Base-by-base conservation (phyloP, 139 green algal species). In the Coelastrella sp. region DNA sequence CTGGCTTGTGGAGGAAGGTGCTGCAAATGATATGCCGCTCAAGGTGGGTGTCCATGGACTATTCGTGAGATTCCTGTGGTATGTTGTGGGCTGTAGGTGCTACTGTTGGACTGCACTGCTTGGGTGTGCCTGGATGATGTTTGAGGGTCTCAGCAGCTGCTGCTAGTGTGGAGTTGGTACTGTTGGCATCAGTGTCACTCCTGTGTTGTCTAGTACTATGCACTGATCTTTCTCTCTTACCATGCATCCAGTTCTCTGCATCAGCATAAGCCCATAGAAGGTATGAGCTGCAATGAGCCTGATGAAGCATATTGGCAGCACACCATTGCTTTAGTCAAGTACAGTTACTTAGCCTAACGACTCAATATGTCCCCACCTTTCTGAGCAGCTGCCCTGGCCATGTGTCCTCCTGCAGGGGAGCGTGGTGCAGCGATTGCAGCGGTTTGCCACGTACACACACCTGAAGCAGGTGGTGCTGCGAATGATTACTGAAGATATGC, bases 381-480 rank as follows among this genome's bases (percentile, higher is more conserved):
- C 35, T 49, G 35, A 49, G 35, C 35, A 49, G 35, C 35, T 49
- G 1, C 3, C 35, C 35, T 49, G 35, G 35, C 35, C 35, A 49
- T 49, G 35, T 49, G 35, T 66, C 19, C 35, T 83, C 12, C 82
- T 95, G 59, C 80, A 93, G 74, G 95, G 95, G 76, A 96, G 90
- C 24, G 96, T 98, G 78, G 95, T 97, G 70, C 96, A 98, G 94
- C 93, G 97, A 24, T 94, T 99, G 91, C 97, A 99, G 94, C 96
- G 97, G 82, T 98, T 98, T 94, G 96, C 94, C 27, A 99, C 97
- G 0, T 98, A 98, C 88, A 95, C 95, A 27, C 93, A 95, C 57
- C 92, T 99, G 60, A 99, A 99, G 94, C 97, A 98, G 94, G 66
- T 98, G 84, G 96, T 98, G 85, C 93, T 99, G 63, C 93, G 93